These are phyloP conservation scores for Adansonia madagascariensis DNA, from an alignment of 441 rosid genomes.

Conservation along the genomic window DNA sequence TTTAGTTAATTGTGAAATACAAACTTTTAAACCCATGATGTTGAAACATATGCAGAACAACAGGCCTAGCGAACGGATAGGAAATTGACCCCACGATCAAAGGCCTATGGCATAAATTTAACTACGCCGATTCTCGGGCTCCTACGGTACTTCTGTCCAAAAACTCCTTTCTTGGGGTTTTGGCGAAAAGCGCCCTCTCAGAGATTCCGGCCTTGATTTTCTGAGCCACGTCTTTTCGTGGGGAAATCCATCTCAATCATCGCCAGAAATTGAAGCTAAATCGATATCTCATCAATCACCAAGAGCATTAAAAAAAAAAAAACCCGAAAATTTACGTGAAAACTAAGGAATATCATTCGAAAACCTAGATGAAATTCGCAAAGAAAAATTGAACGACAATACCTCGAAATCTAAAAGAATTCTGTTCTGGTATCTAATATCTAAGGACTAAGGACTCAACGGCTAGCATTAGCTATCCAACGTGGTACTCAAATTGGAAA, in stretches of 20 bases:
- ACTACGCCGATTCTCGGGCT: constrained; percentile 65
- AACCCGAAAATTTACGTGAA: background rate
- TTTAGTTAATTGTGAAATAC: background rate
- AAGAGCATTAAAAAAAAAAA: background rate
- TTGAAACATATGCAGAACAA: constrained; percentile 14
- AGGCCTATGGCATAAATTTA: constrained; percentile 57
- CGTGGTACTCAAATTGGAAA: background rate
- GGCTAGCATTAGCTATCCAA: constrained; percentile 14
- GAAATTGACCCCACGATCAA: constrained; percentile 48
- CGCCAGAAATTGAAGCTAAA: constrained; percentile 17
- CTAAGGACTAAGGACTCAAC: background rate
- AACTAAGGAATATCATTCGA: background rate
- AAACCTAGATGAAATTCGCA: background rate
- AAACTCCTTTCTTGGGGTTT: constrained; percentile 32
- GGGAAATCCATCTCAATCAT: constrained; percentile 24
- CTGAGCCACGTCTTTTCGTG: constrained; percentile 24
- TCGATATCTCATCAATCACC: constrained; percentile 15
- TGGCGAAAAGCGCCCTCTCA: constrained; percentile 42
- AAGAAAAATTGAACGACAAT: constrained; percentile 5
- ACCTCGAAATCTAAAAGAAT: constrained; percentile 20
- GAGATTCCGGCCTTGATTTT: constrained; percentile 76
- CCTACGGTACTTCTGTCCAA: constrained; percentile 50
- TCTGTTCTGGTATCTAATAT: background rate
- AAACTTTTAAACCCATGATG: background rate
- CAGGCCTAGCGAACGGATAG: constrained; percentile 28